These are phyloP conservation scores for Harringtonia aguacate DNA, from an alignment of 2,329 filamentous ascomycete genomes.

Conservation along the genomic window DNA sequence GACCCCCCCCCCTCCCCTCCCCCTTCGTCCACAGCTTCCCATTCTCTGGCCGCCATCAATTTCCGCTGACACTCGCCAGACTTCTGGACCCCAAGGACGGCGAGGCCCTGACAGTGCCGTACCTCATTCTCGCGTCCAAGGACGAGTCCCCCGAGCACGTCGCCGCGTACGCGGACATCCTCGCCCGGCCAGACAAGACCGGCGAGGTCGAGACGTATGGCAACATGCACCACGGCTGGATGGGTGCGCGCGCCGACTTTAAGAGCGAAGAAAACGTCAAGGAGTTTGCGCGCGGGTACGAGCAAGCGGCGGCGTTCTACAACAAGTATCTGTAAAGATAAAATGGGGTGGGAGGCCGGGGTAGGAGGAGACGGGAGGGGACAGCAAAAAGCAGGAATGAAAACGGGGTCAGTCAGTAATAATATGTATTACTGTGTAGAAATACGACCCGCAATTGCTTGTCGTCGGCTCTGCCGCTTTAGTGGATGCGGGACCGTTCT, in stretches of 20 bases:
- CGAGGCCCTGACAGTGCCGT: slow-evolving; percentile 30
- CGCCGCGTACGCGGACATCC: slow-evolving; percentile 28
- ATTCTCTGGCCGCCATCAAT: too few species aligned
- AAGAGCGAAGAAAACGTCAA: slow-evolving; percentile 30
- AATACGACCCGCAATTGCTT: too few species aligned
- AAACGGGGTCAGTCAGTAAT: neutral
- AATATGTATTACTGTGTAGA: neutral
- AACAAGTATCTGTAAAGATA: slow-evolving; percentile 24
- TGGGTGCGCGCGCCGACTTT: slow-evolving; percentile 41
- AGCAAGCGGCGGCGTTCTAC: slow-evolving; percentile 31
- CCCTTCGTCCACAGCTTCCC: too few species aligned
- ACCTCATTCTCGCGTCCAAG: slow-evolving; percentile 38
- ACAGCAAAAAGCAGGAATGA: neutral
- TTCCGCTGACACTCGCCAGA: slow-evolving; percentile 14
- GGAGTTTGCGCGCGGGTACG: slow-evolving; percentile 39
- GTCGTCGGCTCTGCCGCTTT: too few species aligned
- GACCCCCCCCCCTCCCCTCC: neutral
- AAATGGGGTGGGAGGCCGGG: neutral
- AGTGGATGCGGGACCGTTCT: too few species aligned
- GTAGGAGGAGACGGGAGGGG: neutral
- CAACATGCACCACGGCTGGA: slow-evolving; percentile 47
- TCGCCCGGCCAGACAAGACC: slow-evolving; percentile 27
- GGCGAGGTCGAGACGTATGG: slow-evolving; percentile 36
- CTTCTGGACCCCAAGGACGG: slow-evolving; percentile 29
- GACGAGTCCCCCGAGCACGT: slow-evolving; percentile 34